Base-by-base conservation (phyloP, 2,329 filamentous ascomycete species). In the Cladorrhinum sp. region DNA sequence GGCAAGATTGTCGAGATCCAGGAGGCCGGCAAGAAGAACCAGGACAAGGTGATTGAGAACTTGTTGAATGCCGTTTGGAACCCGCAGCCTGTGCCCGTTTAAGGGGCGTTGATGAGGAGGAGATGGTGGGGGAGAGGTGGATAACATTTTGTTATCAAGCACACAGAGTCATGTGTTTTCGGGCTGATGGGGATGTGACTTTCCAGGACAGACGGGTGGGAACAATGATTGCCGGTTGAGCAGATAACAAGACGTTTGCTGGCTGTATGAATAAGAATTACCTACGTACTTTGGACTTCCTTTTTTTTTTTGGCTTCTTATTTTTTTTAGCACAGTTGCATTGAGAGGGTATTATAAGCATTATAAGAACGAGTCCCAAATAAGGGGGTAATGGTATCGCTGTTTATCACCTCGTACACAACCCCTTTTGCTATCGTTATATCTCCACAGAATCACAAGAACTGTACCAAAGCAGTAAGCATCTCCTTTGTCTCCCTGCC, bases 11-110 rank as follows among this genome's bases (percentile, higher is more conserved):
- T 87, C 75, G 87, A 90, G 75, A 98, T 98, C 74, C 84, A 90
- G 74, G 82, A 82, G 59, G 86, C 91, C 33, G 94, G 93, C 64
- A 85, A 89, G 76, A 90, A 92, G 81, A 86, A 86, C 66, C 90
- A 92, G 72, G 82, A 84, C 66, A 84, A 89, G 73, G 93, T 99
- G 18, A 82, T 97, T 57, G 85, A 91, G 67, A 89, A 96, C 72
- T 80, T 99, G 67, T 83, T 98, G 67, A 83, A 85, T 66, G 91
- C 91, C n/a, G 91, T 97, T 39, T 88, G 91, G 67, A 87, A 94
- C 65, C 89, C 94, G 65, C 87, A 92, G 76, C 90, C 93, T 14
- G 83, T 90, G 65, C 67, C 81, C 14, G 79, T 79, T 46, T 46
- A 46, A 46, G 6, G n/a, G n/a, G n/a, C 51, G 36, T 52, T 60